Conservation (phyloP, 179 eudicot species). For the Pouteria campechiana region DNA sequence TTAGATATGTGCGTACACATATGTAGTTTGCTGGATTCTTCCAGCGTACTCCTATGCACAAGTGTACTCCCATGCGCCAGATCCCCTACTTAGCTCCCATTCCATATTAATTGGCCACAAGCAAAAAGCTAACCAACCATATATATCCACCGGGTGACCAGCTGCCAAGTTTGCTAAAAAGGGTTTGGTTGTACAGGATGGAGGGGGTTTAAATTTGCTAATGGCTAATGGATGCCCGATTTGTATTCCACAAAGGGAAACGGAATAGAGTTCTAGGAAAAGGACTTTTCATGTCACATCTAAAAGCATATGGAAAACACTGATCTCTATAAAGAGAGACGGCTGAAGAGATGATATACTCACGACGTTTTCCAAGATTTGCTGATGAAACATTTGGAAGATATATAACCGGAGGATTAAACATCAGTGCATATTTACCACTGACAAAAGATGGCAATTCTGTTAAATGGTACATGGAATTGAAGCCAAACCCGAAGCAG, state of each 20-base stretch:
- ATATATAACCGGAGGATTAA: slow-evolving; percentile 95
- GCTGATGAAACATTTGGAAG: slow-evolving; percentile 92
- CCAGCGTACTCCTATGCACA: too few species aligned
- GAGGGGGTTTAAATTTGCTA: too few species aligned
- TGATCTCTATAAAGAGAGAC: slow-evolving; percentile 74
- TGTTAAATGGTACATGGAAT: slow-evolving; percentile 95
- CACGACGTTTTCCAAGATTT: slow-evolving; percentile 97
- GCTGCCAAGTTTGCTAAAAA: too few species aligned
- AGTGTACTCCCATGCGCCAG: too few species aligned
- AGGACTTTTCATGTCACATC: slow-evolving; percentile 83
- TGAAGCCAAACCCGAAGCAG: slow-evolving; percentile 99
- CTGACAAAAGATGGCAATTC: slow-evolving; percentile 99
- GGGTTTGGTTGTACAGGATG: too few species aligned
- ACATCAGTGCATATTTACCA: slow-evolving; percentile 80
- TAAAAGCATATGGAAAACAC: slow-evolving; percentile 91
- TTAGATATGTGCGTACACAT: too few species aligned
- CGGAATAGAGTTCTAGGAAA: slow-evolving; percentile 92
- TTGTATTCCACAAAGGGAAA: slow-evolving; percentile 88
- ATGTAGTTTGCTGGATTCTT: too few species aligned
- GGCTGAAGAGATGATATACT: slow-evolving; percentile 84
- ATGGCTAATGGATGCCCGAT: slow-evolving; percentile 87
- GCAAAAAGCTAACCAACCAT: too few species aligned
- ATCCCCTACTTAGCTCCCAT: too few species aligned
- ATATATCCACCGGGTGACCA: too few species aligned
- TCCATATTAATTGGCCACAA: too few species aligned